Conservation (phyloP, 495 filamentous ascomycete species). For the Apodospora peruviana region DNA sequence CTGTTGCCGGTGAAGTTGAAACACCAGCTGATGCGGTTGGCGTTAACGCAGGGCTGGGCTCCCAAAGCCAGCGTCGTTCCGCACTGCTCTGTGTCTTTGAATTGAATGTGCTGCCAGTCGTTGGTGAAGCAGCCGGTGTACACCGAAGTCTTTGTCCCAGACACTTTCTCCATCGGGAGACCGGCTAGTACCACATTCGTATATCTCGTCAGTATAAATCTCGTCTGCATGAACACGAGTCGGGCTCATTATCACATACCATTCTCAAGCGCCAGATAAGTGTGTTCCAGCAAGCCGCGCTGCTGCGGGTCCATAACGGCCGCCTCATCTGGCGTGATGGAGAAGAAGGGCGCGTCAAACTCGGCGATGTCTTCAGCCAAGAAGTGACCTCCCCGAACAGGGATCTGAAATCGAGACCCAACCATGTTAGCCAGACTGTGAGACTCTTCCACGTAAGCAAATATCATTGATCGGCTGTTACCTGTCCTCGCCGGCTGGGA, state of each 20-base stretch:
- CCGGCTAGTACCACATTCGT: too few relatives aligned
- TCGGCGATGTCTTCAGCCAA: conserved; percentile 35
- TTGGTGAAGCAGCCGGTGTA: conserved; percentile 26
- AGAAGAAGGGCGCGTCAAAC: conserved; percentile 54
- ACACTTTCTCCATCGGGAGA: conserved; percentile 61
- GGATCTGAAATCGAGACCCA: too few relatives aligned
- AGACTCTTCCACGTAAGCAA: too few relatives aligned
- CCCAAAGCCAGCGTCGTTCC: conserved; percentile 37
- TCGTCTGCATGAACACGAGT: too few relatives aligned
- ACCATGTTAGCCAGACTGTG: too few relatives aligned
- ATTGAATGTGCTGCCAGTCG: conserved; percentile 26
- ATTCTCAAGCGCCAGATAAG: conserved; percentile 77
- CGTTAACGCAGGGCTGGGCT: conserved; percentile 19
- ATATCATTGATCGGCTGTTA: too few relatives aligned
- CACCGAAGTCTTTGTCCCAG: conserved; percentile 19
- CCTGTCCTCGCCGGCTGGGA: not conserved
- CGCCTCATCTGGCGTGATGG: conserved; percentile 51
- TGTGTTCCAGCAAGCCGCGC: conserved; percentile 65
- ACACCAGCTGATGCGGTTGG: conserved; percentile 46
- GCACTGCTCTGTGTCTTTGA: conserved; percentile 22
- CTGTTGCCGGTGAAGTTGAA: conserved; percentile 39
- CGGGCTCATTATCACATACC: too few relatives aligned
- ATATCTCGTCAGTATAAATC: too few relatives aligned
- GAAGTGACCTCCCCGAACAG: conserved; percentile 19
- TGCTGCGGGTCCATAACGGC: conserved; percentile 65